Percentiles rank a stretch among this genome's conserved stretches.
Conservation (phyloP, 1,284 basidiomycete genomes). For the Volvariella volvacea region DNA sequence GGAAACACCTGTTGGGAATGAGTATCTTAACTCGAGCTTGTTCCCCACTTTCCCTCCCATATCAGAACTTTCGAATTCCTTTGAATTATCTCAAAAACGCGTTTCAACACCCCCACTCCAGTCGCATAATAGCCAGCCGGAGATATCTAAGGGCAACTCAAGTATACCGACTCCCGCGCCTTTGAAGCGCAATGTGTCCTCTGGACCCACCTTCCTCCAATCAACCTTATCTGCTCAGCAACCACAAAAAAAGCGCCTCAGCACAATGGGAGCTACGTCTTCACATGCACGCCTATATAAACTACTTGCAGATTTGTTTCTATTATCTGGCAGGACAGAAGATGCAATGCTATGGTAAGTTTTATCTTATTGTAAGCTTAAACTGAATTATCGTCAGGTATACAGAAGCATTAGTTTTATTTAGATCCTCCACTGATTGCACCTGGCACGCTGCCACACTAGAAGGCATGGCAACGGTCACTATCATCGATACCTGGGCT, state of each 20-base stretch:
- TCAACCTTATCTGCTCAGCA: slow-evolving; percentile 37
- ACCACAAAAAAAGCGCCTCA: slow-evolving; percentile 49
- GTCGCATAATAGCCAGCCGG: slow-evolving; percentile 51
- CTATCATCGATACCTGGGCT: slow-evolving; percentile 81
- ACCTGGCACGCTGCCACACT: slow-evolving; percentile 84
- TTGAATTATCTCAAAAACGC: slow-evolving; percentile 37
- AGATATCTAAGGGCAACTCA: slow-evolving; percentile 37
- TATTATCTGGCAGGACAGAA: slow-evolving; percentile 73
- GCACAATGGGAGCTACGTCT: slow-evolving; percentile 58
- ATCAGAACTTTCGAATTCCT: slow-evolving; percentile 51
- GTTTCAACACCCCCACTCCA: slow-evolving; percentile 38
- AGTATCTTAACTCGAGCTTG: slow-evolving; percentile 61
- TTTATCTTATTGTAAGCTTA: slow-evolving; percentile 4
- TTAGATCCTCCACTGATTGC: slow-evolving; percentile 67
- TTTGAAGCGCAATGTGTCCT: slow-evolving; percentile 49
- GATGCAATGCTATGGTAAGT: slow-evolving; percentile 77
- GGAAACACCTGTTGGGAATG: slow-evolving; percentile 69
- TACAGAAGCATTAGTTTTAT: slow-evolving; percentile 70
- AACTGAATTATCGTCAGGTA: slow-evolving; percentile 48
- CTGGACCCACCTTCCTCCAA: slow-evolving; percentile 39
- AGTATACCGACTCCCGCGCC: slow-evolving; percentile 34
- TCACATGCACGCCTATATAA: slow-evolving; percentile 80
- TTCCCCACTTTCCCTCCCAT: slow-evolving; percentile 54
- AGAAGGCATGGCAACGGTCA: slow-evolving; percentile 76
- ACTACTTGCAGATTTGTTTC: slow-evolving; percentile 82